Base-by-base conservation (phyloP, 306 rosid species). In the Arachis hypogaea region DNA sequence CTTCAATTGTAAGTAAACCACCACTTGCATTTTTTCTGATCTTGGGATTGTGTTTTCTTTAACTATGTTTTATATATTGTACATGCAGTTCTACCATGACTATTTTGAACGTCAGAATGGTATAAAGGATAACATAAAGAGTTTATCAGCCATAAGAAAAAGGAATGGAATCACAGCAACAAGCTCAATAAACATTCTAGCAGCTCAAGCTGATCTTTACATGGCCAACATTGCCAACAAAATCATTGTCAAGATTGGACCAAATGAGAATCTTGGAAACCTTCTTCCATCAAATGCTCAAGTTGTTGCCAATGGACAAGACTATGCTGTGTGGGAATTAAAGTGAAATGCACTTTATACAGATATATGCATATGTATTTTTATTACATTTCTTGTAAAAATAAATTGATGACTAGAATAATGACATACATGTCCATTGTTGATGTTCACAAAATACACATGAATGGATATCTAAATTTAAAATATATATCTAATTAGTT, bases 61-160 rank as follows among this genome's bases (percentile, higher is more conserved):
- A 7, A 47, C 71, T 22, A 2, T 57, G 57, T 61, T 22, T 33
- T 33, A 0, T 33, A 33, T 33, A 33, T 33, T 51, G 10, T 71
- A 29, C 2, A 41, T 76, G 80, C 83, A 91, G 97, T 88, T 88
- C 79, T 88, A 91, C 5, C 89, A 88, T n/a, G 93, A 88, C 77
- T 84, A 86, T 62, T 62, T 88, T 0, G 85, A 80, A 6, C 83
- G 88, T 92, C 84, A 84, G 4, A 33, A 0, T 33, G 38, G 38
- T 38, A 71, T 77, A 41, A 77, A 87, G 83, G 89, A 77, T 43
- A 80, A 61, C 7, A 78, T 83, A 64, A 82, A 56, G 73, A 83
- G 69, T 5, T 38, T 86, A 77, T 68, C 45, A 33, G 79, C 69
- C 22, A 85, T 88, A 51, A 86, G 92, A 76, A 63, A 57, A 47